phyloP scores from a whole-genome alignment of 2,329 filamentous ascomycete species.

The Fusarium agapanthi region DNA sequence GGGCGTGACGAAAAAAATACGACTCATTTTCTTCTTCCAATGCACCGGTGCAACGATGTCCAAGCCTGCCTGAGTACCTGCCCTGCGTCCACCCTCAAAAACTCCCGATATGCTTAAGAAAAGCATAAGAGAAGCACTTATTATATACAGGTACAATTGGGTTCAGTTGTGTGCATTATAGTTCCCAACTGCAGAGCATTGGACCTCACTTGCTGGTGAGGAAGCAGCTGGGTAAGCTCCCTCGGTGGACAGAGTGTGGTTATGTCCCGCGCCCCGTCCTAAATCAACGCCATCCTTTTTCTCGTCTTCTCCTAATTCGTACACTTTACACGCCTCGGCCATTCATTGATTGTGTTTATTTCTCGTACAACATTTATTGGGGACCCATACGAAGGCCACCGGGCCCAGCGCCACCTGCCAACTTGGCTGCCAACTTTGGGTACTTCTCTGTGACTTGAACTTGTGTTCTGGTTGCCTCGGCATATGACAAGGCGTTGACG shows the following conservation, averaged over 20 bases:
- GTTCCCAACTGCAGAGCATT: slow-evolving; percentile 41
- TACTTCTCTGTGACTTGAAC: slow-evolving; percentile 91
- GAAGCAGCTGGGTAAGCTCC: slow-evolving; percentile 31
- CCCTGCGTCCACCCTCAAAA: slow-evolving; percentile 29
- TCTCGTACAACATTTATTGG: slow-evolving; percentile 41
- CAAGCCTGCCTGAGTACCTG: slow-evolving; percentile 31
- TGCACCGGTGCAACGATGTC: slow-evolving; percentile 16
- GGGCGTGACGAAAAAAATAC: slow-evolving; percentile 24
- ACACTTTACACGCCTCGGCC: slow-evolving; percentile 42
- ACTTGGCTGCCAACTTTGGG: slow-evolving; percentile 77
- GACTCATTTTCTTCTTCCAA: slow-evolving; percentile 15
- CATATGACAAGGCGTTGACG: slow-evolving; percentile 94
- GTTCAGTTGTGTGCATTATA: slow-evolving; percentile 43
- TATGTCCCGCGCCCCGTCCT: slow-evolving; percentile 25
- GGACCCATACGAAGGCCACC: slow-evolving; percentile 50
- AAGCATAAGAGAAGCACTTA: slow-evolving; percentile 41
- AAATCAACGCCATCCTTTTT: slow-evolving; percentile 33
- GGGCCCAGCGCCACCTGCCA: slow-evolving; percentile 54
- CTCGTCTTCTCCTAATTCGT: slow-evolving; percentile 39
- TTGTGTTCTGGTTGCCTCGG: slow-evolving; percentile 95
- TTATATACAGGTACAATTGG: slow-evolving; percentile 45
- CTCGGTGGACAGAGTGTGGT: slow-evolving; percentile 20
- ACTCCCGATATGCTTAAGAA: slow-evolving; percentile 18
- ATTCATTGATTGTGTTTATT: slow-evolving; percentile 24
- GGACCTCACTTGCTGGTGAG: slow-evolving; percentile 38